These are phyloP conservation scores for Diplodia intermedia DNA, from an alignment of 2,329 filamentous ascomycete species.

Conservation along the genomic window DNA sequence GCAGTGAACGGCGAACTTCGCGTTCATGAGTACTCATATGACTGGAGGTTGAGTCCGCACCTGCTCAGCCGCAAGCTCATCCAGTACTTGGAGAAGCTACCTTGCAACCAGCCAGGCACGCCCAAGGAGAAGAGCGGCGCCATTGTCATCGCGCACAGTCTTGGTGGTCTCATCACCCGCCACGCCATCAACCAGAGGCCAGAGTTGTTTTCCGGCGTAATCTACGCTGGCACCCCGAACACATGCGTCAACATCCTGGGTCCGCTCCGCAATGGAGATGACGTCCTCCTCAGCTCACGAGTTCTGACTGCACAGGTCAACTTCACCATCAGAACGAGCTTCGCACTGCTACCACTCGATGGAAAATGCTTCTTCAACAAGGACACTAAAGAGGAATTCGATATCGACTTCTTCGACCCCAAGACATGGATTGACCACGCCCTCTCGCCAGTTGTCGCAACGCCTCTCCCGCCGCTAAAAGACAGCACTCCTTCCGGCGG, in stretches of 20 bases:
- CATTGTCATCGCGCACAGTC: slow-evolving; percentile 81
- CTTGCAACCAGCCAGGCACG: slow-evolving; percentile 70
- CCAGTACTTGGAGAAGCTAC: slow-evolving; percentile 74
- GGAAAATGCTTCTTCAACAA: slow-evolving; percentile 89
- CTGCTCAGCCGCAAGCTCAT: slow-evolving; percentile 75
- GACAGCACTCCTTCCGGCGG: slow-evolving; percentile 47
- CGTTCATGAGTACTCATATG: slow-evolving; percentile 91
- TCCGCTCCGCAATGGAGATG: slow-evolving; percentile 88
- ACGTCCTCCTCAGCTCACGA: slow-evolving; percentile 85
- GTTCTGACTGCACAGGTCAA: slow-evolving; percentile 92
- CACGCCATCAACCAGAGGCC: slow-evolving; percentile 80
- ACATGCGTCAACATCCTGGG: slow-evolving; percentile 91
- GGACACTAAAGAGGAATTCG: slow-evolving; percentile 78
- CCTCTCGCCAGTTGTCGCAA: slow-evolving; percentile 77
- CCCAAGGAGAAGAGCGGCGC: slow-evolving; percentile 69
- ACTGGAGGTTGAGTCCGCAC: slow-evolving; percentile 88
- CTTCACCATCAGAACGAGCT: slow-evolving; percentile 87
- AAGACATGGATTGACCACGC: slow-evolving; percentile 80
- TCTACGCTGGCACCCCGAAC: slow-evolving; percentile 85
- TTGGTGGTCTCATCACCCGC: slow-evolving; percentile 76
- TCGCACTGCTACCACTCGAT: slow-evolving; percentile 82
- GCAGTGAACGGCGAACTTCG: slow-evolving; percentile 72
- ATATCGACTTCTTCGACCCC: slow-evolving; percentile 81
- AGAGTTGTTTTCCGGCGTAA: slow-evolving; percentile 82
- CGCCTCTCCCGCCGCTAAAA: slow-evolving; percentile 65